Evolutionary conservation across 768 basidiomycete genomes (phyloP).

Genomic region (Tylopilus cervinicoccineus): DNA sequence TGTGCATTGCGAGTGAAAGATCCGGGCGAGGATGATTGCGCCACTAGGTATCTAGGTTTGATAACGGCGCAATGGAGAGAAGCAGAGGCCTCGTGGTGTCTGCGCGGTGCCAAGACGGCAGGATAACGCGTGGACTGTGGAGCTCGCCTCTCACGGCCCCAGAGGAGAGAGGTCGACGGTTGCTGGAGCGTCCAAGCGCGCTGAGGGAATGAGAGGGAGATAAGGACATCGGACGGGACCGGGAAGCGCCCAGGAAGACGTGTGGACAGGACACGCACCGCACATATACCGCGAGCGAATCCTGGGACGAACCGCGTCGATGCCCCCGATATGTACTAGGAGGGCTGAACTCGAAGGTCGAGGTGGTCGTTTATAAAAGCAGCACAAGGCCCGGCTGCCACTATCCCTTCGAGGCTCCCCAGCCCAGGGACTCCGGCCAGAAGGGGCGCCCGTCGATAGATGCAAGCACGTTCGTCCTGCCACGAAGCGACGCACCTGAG

Average conservation of each 20-base stretch:
- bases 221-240: slow-evolving; percentile 19
- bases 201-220: background rate
- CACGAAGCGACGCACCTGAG: slow-evolving; percentile 15
- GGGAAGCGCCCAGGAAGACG: slow-evolving; percentile 16
- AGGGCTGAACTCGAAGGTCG: slow-evolving; percentile 20
- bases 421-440: slow-evolving; percentile 10
- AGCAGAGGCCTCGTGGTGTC: slow-evolving; percentile 14
- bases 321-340: slow-evolving; percentile 29
- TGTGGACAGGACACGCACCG: slow-evolving; percentile 13
- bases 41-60: background rate
- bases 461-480: slow-evolving; percentile 35
- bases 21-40: background rate
- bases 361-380: slow-evolving; percentile 30
- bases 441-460: slow-evolving; percentile 14
- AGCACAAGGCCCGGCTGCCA: slow-evolving; percentile 7
- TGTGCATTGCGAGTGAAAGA: background rate
- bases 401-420: slow-evolving; percentile 11
- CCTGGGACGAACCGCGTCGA: slow-evolving; percentile 12
- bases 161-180: background rate
- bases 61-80: slow-evolving; percentile 8
- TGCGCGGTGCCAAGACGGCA: slow-evolving; percentile 3
- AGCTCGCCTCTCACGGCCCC: background rate
- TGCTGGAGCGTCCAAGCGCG: background rate
- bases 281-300: slow-evolving; percentile 24
- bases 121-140: background rate